phyloP scores from a whole-genome alignment of 148 eudicot genomes.

The Amaranthus hypochondriacus region DNA sequence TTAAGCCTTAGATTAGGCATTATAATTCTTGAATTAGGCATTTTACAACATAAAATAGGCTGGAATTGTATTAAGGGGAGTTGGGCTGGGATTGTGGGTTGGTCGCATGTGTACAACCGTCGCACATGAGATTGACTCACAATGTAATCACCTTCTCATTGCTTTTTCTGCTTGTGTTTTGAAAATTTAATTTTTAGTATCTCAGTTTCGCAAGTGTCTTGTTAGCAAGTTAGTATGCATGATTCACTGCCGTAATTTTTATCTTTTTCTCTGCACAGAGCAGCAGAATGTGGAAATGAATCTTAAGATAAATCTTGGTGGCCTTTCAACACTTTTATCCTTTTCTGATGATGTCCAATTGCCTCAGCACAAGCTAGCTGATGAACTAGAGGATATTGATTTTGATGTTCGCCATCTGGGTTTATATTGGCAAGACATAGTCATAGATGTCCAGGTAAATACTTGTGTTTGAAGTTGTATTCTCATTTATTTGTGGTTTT shows the following conservation, averaged over 20 bases:
- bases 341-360: slow-evolving; percentile 58
- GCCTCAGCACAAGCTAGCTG: slow-evolving; percentile 21
- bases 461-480: slow-evolving; percentile 19
- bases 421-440: slow-evolving; percentile 40
- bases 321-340: slow-evolving; percentile 52
- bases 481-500: slow-evolving; percentile 8
- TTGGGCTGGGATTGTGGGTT: no score
- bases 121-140: no score
- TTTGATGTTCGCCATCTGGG: slow-evolving; percentile 47
- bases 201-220: background rate
- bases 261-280: slow-evolving; percentile 40
- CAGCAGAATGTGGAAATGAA: slow-evolving; percentile 87
- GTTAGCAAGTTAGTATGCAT: slow-evolving; percentile 10
- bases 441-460: slow-evolving; percentile 62
- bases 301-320: slow-evolving; percentile 57
- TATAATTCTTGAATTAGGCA: no score
- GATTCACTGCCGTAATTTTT: slow-evolving; percentile 8
- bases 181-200: background rate
- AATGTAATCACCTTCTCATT: background rate
- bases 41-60: no score
- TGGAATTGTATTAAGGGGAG: no score
- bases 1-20: no score
- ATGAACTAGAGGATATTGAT: slow-evolving; percentile 29
- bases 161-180: background rate
- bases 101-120: no score